phyloP scores from a whole-genome alignment of 306 rosid genomes.

The Senna siamea region DNA sequence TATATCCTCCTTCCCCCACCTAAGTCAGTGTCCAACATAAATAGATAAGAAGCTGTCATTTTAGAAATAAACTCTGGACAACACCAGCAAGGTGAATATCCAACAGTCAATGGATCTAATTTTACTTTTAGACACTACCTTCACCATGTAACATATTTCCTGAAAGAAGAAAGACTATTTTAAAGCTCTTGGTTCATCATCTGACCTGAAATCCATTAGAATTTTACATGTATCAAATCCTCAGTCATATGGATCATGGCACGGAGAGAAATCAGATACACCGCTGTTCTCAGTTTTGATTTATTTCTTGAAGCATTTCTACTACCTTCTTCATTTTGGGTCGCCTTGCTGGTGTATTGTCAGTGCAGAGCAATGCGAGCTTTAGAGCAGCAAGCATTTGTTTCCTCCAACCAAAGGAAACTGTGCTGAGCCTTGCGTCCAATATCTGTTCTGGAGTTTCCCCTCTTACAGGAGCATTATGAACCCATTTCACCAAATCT shows the following conservation, averaged over 20 bases:
- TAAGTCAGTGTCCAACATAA: conserved; percentile 29
- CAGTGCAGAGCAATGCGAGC: conserved; percentile 93
- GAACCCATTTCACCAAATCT: conserved; percentile 98
- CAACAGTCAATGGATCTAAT: conserved; percentile 25
- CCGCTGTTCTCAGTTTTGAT: conserved; percentile 44
- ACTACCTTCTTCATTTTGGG: conserved; percentile 96
- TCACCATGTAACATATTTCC: conserved; percentile 23
- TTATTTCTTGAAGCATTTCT: conserved; percentile 92
- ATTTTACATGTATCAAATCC: conserved; percentile 26
- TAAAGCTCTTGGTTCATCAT: no score
- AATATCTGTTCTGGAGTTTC: conserved; percentile 99
- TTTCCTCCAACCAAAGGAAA: conserved; percentile 95
- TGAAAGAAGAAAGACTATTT: no score
- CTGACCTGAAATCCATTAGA: no score
- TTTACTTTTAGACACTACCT: conserved; percentile 28
- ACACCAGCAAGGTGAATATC: conserved; percentile 32
- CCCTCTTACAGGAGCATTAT: conserved; percentile 80
- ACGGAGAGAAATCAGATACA: no score
- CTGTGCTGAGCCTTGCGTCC: conserved; percentile 86
- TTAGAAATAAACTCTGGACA: conserved; percentile 42
- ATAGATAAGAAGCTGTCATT: conserved; percentile 23
- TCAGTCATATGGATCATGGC: conserved; percentile 8
- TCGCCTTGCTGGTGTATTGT: conserved; percentile 85
- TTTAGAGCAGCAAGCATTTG: conserved; percentile 98
- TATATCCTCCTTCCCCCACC: not conserved